Conservation (phyloP, 176 grass and related monocot genomes). For the Musa itinerans region DNA sequence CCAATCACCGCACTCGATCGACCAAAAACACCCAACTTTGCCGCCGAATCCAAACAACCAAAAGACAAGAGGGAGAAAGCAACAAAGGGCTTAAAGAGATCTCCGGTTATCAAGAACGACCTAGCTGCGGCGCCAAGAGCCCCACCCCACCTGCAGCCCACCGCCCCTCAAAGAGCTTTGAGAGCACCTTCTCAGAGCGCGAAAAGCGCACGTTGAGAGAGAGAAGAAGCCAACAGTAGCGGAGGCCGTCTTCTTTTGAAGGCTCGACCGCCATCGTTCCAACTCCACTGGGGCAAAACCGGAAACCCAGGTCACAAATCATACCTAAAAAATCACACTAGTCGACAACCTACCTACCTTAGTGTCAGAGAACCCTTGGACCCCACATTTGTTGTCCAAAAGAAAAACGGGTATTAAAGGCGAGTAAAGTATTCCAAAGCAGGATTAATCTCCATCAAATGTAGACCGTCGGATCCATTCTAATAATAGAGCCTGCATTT, state of each 20-base stretch:
- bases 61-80: neutral
- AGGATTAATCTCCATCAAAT: too few species aligned
- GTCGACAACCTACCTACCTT: too few species aligned
- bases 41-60: neutral
- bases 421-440: too few species aligned
- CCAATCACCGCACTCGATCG: neutral
- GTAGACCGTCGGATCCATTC: too few species aligned
- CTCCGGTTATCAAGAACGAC: conserved; percentile 16
- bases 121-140: conserved; percentile 86
- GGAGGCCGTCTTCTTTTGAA: conserved; percentile 3
- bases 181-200: conserved; percentile 4
- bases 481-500: neutral
- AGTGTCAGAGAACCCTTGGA: neutral
- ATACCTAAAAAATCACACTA: neutral
- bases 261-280: conserved; percentile 43
- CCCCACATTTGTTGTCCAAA: neutral
- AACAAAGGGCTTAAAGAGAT: neutral
- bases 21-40: neutral
- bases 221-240: neutral
- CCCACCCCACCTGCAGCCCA: conserved; percentile 59
- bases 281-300: conserved; percentile 35
- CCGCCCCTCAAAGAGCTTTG: conserved; percentile 19
- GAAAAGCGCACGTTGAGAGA: conserved; percentile 14
- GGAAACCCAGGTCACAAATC: conserved; percentile 8
- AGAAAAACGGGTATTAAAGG: neutral